Conservation (phyloP, 306 rosid species). For the Malus asiatica region DNA sequence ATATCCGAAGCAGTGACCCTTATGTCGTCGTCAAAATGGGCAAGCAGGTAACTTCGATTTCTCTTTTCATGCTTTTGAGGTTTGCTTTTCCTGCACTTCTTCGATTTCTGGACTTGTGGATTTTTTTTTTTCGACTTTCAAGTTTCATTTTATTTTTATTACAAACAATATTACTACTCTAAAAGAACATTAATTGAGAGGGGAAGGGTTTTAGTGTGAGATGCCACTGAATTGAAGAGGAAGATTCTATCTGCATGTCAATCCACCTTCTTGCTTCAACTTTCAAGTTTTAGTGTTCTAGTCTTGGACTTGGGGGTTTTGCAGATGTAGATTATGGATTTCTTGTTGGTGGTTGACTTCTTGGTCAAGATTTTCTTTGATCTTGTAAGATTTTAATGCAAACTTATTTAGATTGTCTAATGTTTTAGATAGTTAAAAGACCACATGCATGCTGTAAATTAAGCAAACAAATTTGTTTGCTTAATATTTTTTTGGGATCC, state of each 20-base stretch:
- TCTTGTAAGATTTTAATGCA: neutral
- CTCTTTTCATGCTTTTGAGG: neutral
- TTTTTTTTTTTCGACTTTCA: neutral
- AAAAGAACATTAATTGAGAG: too few relatives aligned
- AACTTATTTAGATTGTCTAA: neutral
- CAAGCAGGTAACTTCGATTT: slow-evolving; percentile 39
- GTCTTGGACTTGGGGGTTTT: neutral
- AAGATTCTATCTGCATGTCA: too few relatives aligned
- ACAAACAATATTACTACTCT: too few relatives aligned
- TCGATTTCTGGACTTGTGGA: too few relatives aligned
- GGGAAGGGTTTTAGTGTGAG: too few relatives aligned
- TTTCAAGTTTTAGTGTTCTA: neutral
- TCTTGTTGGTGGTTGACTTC: neutral
- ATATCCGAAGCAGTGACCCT: slow-evolving; percentile 63
- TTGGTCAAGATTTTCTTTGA: neutral
- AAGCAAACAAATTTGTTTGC: neutral
- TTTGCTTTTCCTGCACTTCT: neutral
- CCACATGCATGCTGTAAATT: neutral
- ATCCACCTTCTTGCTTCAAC: too few relatives aligned
- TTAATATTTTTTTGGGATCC: too few relatives aligned
- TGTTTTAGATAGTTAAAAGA: neutral
- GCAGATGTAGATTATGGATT: neutral
- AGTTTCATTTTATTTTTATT: too few relatives aligned
- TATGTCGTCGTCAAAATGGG: slow-evolving; percentile 65
- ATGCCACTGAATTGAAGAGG: too few relatives aligned